These are phyloP conservation scores for Naumovozyma castellii DNA, from an alignment of 805 yeast genomes.

Conservation along the genomic window DNA sequence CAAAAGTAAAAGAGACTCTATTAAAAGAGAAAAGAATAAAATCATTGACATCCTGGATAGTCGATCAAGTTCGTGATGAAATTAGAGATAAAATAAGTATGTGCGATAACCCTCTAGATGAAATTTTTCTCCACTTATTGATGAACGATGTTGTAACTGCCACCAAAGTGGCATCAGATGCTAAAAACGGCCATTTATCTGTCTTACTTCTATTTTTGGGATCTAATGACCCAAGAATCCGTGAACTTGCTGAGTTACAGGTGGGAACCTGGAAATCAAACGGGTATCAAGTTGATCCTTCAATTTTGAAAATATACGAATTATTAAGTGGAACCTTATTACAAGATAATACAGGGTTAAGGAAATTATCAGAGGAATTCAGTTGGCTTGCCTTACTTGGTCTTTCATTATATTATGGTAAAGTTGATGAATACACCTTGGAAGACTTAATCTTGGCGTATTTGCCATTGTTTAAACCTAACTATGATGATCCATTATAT, in stretches of 20 bases:
- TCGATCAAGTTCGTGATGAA: constrained; percentile 32
- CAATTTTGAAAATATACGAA: constrained; percentile 51
- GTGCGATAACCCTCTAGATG: constrained; percentile 37
- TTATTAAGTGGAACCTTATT: constrained; percentile 48
- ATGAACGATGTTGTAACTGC: constrained; percentile 57
- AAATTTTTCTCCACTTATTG: constrained; percentile 41
- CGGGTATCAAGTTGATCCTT: constrained; percentile 37
- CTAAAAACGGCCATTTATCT: constrained; percentile 62
- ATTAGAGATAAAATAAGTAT: constrained; percentile 27
- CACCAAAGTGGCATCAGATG: constrained; percentile 45
- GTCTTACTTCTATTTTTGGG: constrained; percentile 60
- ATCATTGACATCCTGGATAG: constrained; percentile 50
- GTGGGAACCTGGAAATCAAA: constrained; percentile 53
- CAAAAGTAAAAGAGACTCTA: constrained; percentile 17
- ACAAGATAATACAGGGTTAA: constrained; percentile 19
- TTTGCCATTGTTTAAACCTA: constrained; percentile 3
- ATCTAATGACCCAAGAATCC: constrained; percentile 54
- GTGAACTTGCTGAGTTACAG: constrained; percentile 49
- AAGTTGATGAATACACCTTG: constrained; percentile 31
- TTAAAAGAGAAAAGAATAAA: constrained; percentile 34
- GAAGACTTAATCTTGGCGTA: constrained; percentile 23
- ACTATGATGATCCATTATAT: constrained; percentile 6
- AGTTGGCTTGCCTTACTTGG: constrained; percentile 62
- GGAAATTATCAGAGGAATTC: constrained; percentile 35
- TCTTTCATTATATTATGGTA: constrained; percentile 55